Evolutionary conservation across 345 rosid species (phyloP).

Genomic region (Linum tenue): DNA sequence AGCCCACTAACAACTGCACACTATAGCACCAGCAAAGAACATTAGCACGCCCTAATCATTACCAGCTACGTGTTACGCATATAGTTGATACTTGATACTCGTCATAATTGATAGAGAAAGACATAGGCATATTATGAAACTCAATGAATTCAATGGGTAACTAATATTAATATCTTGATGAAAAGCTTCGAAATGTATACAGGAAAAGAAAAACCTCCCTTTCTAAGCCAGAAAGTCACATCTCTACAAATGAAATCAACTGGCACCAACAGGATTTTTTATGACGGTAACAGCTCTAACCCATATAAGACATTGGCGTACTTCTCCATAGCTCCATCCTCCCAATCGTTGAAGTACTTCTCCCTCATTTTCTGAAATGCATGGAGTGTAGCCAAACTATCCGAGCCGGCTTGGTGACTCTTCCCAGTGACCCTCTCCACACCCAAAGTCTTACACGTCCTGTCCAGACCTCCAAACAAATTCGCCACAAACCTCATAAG

Average conservation of each 20-base stretch:
- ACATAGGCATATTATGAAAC: background rate
- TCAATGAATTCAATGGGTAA: background rate
- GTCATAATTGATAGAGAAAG: background rate
- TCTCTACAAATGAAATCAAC: background rate
- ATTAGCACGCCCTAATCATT: background rate
- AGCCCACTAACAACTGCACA: background rate
- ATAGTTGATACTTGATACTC: no score
- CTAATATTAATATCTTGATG: background rate
- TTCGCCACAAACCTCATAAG: conserved; percentile 20
- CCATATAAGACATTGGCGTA: conserved; percentile 6
- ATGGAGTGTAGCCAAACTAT: conserved; percentile 36
- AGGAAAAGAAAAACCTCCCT: background rate
- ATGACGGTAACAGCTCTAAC: background rate
- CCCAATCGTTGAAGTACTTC: conserved; percentile 13
- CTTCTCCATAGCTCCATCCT: background rate
- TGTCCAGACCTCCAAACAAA: conserved; percentile 26
- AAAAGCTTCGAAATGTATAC: background rate
- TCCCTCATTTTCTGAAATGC: conserved; percentile 33
- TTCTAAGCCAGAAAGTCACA: background rate
- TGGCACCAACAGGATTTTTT: background rate
- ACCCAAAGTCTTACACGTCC: conserved; percentile 13
- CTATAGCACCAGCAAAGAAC: background rate
- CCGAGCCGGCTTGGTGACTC: conserved; percentile 44
- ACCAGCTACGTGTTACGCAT: background rate
- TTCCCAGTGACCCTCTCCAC: conserved; percentile 26